Percentiles rank a stretch among this genome's conserved stretches.
Conservation (phyloP, 306 rosid species). For the Sicyos edulis region DNA sequence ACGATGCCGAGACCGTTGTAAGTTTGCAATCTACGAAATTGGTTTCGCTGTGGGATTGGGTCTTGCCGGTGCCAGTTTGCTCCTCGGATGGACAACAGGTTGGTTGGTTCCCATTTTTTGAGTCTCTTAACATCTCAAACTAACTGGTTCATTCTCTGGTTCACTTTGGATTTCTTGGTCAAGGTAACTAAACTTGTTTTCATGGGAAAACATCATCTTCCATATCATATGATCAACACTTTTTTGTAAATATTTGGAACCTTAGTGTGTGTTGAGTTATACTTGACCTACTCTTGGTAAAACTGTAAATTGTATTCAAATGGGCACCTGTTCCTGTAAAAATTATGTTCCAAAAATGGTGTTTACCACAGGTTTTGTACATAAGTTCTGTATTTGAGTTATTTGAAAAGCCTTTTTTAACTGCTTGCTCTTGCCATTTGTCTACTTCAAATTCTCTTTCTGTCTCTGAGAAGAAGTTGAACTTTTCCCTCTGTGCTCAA, state of each 20-base stretch:
- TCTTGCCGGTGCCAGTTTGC: constrained; percentile 76
- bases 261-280: not conserved
- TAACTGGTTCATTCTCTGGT: not conserved
- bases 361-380: constrained; percentile 1
- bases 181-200: not conserved
- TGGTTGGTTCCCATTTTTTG: constrained; percentile 62
- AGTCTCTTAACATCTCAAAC: not conserved
- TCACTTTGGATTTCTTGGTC: constrained; percentile 1
- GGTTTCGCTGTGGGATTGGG: constrained; percentile 68
- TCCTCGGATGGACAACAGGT: constrained; percentile 92
- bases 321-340: not conserved
- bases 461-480: too few relatives aligned
- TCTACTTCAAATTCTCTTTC: too few relatives aligned
- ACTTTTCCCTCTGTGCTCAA: not conserved
- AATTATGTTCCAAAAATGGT: not conserved
- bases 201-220: not conserved
- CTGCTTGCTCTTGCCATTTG: not conserved
- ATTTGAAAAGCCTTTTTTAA: too few relatives aligned
- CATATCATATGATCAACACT: not conserved
- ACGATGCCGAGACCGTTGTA: constrained; percentile 17
- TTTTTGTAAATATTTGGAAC: constrained; percentile 11
- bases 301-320: not conserved
- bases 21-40: constrained; percentile 36
- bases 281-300: not conserved
- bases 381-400: not conserved